Base-by-base conservation (phyloP, 495 filamentous ascomycete genomes). In the Penicillium lividum region DNA sequence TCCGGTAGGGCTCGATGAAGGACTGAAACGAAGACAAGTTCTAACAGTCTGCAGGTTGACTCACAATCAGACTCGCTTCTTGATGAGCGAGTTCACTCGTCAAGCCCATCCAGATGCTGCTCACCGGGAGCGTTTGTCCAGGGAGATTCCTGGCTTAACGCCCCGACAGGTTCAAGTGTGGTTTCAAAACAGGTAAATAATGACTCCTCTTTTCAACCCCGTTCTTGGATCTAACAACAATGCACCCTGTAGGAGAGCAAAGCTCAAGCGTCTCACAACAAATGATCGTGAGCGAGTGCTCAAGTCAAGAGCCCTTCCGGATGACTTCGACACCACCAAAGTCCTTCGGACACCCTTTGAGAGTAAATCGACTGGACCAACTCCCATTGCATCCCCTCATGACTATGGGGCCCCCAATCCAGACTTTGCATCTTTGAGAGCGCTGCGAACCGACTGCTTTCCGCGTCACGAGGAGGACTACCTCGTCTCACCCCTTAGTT, bases 1-100 rank as follows among this genome's bases (percentile, higher is more conserved):
- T 96, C 65, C 85, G 92, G 92, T 96, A 82, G 63, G 85, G n/a
- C 15, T n/a, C 16, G 10, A 48, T n/a, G 5, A 8, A 10, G 10
- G 7, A n/a, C 18, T 4, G 10, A 30, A 36, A 42, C 13, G 33
- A 29, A 30, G 15, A 46, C 27, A 13, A 46, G 33, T 50, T 57
- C 30, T 44, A 45, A 56, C 50, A 42, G 34, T 59, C 25, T 8
- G 29, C 66, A 98, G 93, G 59, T 85, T 98, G 61, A 98, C 93
- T 11, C 93, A 97, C 68, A 94, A 94, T 63, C 93, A 98, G 81
- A 98, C 93, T 28, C 85, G 93, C 30, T 98, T 96, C 65, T 77
- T 98, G 52, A 95, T 96, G 92, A 97, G 91, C 70, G 93, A 98
- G 73, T 98, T 97, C 66, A 89, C 91, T 51, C 91, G 93, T 62